Conservation (phyloP, 202 grass and related monocot species). For the Schoenoplectus triqueter region DNA sequence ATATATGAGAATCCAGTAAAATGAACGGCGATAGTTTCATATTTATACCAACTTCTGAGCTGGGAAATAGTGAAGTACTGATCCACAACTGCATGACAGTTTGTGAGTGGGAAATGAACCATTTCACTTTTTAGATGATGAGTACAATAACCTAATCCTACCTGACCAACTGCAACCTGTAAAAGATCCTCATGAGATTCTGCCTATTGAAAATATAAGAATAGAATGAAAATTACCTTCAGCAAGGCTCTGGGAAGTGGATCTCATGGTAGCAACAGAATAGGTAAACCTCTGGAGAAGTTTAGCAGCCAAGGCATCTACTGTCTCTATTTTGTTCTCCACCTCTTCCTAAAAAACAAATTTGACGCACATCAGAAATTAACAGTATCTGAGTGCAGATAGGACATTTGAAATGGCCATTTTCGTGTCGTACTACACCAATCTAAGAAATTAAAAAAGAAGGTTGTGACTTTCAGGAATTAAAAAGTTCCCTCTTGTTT, state of each 20-base stretch:
- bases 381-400: background rate
- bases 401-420: constrained; percentile 14
- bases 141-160: background rate
- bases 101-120: background rate
- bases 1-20: background rate
- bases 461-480: background rate
- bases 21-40: background rate
- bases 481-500: background rate
- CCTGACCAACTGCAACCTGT: background rate
- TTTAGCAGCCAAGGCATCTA: constrained; percentile 81
- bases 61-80: background rate
- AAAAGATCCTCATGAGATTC: background rate
- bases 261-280: constrained; percentile 74
- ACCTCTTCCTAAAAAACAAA: constrained; percentile 63
- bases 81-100: background rate
- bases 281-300: constrained; percentile 88
- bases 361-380: background rate
- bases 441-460: background rate
- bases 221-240: constrained; percentile 58
- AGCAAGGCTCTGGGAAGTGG: constrained; percentile 58
- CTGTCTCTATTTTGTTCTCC: constrained; percentile 90
- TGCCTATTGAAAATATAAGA: background rate
- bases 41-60: background rate
- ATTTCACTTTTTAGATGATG: background rate
- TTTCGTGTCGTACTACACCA: background rate